These are phyloP conservation scores for Metschnikowia similis DNA, from an alignment of 805 yeast genomes.

Conservation along the genomic window DNA sequence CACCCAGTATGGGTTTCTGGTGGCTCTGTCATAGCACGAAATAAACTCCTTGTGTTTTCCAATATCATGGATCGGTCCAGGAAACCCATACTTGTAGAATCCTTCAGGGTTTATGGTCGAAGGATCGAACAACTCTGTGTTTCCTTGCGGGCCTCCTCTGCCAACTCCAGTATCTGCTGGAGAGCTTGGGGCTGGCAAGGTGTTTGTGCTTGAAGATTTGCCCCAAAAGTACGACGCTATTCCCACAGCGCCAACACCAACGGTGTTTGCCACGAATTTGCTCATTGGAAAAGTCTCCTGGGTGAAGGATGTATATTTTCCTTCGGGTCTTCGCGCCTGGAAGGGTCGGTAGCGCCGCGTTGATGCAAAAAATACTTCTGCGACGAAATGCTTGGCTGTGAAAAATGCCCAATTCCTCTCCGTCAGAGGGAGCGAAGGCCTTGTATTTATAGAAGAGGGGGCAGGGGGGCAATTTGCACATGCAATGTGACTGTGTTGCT, in stretches of 20 bases:
- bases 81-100: constrained; percentile 89
- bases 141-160: neutral
- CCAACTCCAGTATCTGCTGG: constrained; percentile 10
- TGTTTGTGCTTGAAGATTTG: constrained; percentile 20
- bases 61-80: constrained; percentile 90
- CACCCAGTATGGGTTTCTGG: constrained; percentile 83
- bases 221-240: constrained; percentile 42
- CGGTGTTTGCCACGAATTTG: constrained; percentile 24
- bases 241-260: constrained; percentile 38
- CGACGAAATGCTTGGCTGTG: neutral
- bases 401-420: neutral
- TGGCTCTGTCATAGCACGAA: constrained; percentile 80
- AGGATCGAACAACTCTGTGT: constrained; percentile 23
- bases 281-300: constrained; percentile 15
- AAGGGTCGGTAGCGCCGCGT: neutral
- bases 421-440: neutral
- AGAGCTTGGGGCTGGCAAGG: constrained; percentile 4
- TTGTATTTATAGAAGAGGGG: neutral
- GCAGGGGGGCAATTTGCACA: no score
- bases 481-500: neutral
- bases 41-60: constrained; percentile 71
- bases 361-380: neutral
- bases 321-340: neutral
- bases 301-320: neutral
- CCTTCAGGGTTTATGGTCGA: constrained; percentile 62